Conservation (phyloP, 2,329 filamentous ascomycete genomes). For the Fusarium palustre region DNA sequence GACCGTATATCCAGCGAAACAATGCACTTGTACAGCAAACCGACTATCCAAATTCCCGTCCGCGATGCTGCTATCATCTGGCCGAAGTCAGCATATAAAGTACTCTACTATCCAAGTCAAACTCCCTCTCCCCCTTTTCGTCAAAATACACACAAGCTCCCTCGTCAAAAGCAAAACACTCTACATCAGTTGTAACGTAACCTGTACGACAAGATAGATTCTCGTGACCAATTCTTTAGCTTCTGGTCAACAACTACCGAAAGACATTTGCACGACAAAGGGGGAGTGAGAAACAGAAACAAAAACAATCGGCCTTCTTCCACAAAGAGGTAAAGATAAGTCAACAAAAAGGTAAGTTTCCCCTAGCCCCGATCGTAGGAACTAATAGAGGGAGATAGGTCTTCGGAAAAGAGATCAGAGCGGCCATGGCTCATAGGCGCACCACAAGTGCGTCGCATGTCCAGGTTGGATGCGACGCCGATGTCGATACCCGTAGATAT, state of each 20-base stretch:
- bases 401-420: not conserved
- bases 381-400: constrained; percentile 26
- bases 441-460: constrained; percentile 9
- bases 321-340: not conserved
- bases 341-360: constrained; percentile 22
- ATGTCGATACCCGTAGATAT: constrained; percentile 1
- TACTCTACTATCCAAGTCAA: not conserved
- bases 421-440: constrained; percentile 24
- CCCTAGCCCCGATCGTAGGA: constrained; percentile 19
- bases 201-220: constrained; percentile 39
- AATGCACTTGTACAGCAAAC: constrained; percentile 18
- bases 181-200: constrained; percentile 31
- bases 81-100: constrained; percentile 13
- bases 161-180: constrained; percentile 4
- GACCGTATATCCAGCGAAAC: constrained; percentile 27
- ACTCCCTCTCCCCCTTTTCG: not conserved
- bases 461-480: not conserved
- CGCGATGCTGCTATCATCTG: constrained; percentile 5
- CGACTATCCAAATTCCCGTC: not conserved
- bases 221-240: constrained; percentile 34
- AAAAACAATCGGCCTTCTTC: constrained; percentile 1
- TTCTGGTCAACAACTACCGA: constrained; percentile 29
- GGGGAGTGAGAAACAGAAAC: not conserved
- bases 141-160: constrained; percentile 18
- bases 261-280: constrained; percentile 26